Percentiles rank a stretch among this genome's conserved stretches.
Conservation (phyloP, 2,329 filamentous ascomycete genomes). For the Arthrobotrys sinensis region DNA sequence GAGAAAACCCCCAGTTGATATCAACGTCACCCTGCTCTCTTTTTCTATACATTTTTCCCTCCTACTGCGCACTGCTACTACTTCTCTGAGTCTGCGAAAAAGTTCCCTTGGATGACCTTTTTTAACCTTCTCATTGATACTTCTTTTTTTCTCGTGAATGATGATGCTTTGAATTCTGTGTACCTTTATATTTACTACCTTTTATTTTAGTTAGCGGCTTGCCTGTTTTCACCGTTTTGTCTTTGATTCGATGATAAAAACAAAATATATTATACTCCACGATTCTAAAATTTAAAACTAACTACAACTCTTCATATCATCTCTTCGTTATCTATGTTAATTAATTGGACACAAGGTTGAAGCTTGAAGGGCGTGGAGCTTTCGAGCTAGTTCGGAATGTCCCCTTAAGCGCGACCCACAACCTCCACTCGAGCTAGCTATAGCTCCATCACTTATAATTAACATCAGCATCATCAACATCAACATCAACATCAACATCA, state of each 20-base stretch:
- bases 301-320: too few species aligned
- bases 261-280: background rate
- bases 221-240: background rate
- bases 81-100: slow-evolving; percentile 17
- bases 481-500: too few species aligned
- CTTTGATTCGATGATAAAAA: background rate
- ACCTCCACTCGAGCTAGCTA: too few species aligned
- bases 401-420: too few species aligned
- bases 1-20: background rate
- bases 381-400: too few species aligned
- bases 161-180: slow-evolving; percentile 22
- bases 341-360: too few species aligned
- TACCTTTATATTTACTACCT: slow-evolving; percentile 20
- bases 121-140: background rate
- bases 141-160: background rate
- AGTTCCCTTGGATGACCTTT: slow-evolving; percentile 11
- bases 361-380: too few species aligned
- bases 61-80: background rate
- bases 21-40: slow-evolving; percentile 1
- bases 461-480: too few species aligned
- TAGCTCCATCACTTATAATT: too few species aligned
- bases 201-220: slow-evolving; percentile 33
- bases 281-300: slow-evolving; percentile 10
- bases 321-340: too few species aligned
- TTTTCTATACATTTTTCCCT: background rate